Percentiles rank a stretch among this genome's conserved stretches.
Evolutionary conservation across 371 early-diverging fungal genomes (phyloP).

Genomic region (Rhizopus microsporus): DNA sequence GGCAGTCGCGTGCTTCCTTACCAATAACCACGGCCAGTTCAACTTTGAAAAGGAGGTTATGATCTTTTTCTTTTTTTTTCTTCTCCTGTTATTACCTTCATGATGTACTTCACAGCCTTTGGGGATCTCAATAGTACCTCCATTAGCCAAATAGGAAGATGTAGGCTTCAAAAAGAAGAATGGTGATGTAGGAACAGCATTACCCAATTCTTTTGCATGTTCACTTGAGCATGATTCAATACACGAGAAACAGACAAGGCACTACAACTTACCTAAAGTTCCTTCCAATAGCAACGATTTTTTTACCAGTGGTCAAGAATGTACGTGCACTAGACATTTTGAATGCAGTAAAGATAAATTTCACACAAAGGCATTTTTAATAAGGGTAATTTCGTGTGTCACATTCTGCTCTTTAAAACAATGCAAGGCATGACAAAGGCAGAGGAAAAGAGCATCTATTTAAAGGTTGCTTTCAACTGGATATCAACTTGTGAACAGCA

Average conservation of each 20-base stretch:
- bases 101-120: constrained; percentile 84
- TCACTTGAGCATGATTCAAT: constrained; percentile 46
- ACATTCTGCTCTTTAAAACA: too few species aligned
- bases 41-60: constrained; percentile 41
- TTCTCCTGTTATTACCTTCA: constrained; percentile 57
- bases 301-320: constrained; percentile 72
- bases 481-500: too few species aligned
- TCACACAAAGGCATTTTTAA: too few species aligned
- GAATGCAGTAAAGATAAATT: too few species aligned
- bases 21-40: constrained; percentile 95
- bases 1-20: constrained; percentile 78
- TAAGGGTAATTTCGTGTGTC: too few species aligned
- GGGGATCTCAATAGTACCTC: constrained; percentile 81
- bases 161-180: constrained; percentile 96
- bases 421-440: too few species aligned
- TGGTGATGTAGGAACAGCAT: constrained; percentile 84
- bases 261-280: constrained; percentile 67
- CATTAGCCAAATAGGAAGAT: constrained; percentile 75
- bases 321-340: too few species aligned
- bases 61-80: not conserved
- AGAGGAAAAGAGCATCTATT: too few species aligned
- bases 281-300: constrained; percentile 92
- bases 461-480: too few species aligned
- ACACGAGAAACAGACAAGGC: not conserved
- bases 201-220: constrained; percentile 93